A percentile compares a stretch with the other conserved stretches of the same genome.
These are phyloP conservation scores for Mollisiaceae sp. DNA, from an alignment of 2,329 filamentous ascomycete genomes.

Conservation along the genomic window DNA sequence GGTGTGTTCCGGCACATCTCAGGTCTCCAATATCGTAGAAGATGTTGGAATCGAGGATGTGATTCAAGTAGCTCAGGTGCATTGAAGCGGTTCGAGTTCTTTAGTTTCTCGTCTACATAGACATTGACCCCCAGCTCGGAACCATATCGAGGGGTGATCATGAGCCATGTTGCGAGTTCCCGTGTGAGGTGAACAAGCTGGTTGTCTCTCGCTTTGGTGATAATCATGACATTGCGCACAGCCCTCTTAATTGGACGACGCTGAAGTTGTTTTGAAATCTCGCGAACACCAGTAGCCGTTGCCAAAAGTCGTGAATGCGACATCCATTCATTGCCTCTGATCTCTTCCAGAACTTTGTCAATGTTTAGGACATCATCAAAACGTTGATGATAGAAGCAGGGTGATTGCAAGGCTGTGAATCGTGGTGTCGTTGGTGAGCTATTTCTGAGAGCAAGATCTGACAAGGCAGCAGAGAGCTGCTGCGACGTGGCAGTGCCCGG, in stretches of 20 bases:
- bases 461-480: conserved; percentile 65
- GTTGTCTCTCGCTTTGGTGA: conserved; percentile 97
- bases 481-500: conserved; percentile 50
- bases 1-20: conserved; percentile 93
- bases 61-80: conserved; percentile 72
- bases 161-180: conserved; percentile 85
- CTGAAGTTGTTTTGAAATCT: conserved; percentile 95
- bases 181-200: conserved; percentile 86
- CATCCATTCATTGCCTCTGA: conserved; percentile 85
- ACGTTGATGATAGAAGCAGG: conserved; percentile 96
- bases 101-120: conserved; percentile 96
- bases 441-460: conserved; percentile 50
- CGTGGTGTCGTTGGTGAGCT: conserved; percentile 45
- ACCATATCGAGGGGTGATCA: conserved; percentile 87
- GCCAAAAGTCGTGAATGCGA: conserved; percentile 94
- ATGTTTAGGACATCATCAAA: conserved; percentile 97
- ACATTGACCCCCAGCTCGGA: conserved; percentile 92
- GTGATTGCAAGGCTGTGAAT: conserved; percentile 79
- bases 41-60: conserved; percentile 76
- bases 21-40: conserved; percentile 95
- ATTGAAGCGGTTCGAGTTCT: conserved; percentile 86
- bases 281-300: conserved; percentile 91
- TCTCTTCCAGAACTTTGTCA: conserved; percentile 92
- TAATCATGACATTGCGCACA: conserved; percentile 95
- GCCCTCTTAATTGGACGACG: conserved; percentile 89